Evolutionary conservation across 2,329 filamentous ascomycete genomes (phyloP), one percentile per base, ranked within the genome.

Genomic region (Fusarium stilboides): DNA sequence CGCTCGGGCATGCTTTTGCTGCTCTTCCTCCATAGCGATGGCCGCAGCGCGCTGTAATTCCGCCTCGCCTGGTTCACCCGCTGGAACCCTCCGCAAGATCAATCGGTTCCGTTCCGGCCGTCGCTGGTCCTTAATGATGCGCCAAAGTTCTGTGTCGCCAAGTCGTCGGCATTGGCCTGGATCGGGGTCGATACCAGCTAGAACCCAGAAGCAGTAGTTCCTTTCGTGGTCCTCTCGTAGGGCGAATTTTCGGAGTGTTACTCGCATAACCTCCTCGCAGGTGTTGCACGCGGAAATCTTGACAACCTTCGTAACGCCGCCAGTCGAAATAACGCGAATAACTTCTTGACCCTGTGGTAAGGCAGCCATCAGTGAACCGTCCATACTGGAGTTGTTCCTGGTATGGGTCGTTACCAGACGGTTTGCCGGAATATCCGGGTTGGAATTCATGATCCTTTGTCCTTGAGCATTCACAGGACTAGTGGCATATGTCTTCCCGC

Each of bases 131-230:
- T 94, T 94, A 80, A 97, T 97, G 56, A 98, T 93, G 64, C 93
- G 90, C 86, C 96, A 92, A 13, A 99, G 84, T 78, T 99, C 96
- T 6, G 89, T 91, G 75, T 99, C 96, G 34, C 91, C 91, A 39
- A 98, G 85, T 50, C 93, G 90, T 63, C 94, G 90, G 78, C 93
- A 97, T 76, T 94, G 90, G 50, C 87, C 88, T 31, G 94, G 91
- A 71, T 96, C 91, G 3, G 94, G 91, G 47, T 98, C 94, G 39
- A 94, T 84, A 51, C 94, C 95, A 70, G 93, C 91, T 61, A 98
- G 85, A 1, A 97, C 91, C 85, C 96, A 98, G 82, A 99, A 98
- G 83, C 94, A 98, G 81, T 97, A 98, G 76, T 97, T 97, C 74
- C 94, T 89, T 77, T 96, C 92, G 75, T 98, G 94, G 67, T 95